Percentiles rank a stretch among this genome's conserved stretches.
These are phyloP conservation scores for Elsinoe ampelina DNA, from an alignment of 2,329 filamentous ascomycete genomes.

Conservation along the genomic window DNA sequence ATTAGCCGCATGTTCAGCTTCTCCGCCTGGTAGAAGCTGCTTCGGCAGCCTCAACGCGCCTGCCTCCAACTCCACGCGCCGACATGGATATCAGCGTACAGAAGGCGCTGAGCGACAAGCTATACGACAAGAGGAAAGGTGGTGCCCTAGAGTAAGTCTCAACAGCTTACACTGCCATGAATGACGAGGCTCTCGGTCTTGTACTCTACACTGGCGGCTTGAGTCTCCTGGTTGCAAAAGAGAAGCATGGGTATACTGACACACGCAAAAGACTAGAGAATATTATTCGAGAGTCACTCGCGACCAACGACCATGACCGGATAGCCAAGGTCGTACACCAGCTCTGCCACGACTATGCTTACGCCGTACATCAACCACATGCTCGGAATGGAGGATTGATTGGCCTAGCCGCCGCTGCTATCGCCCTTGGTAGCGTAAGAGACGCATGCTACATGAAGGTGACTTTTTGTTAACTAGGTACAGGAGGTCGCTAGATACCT, in stretches of 20 bases:
- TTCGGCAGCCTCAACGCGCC: slow-evolving; percentile 1
- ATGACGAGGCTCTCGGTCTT: not conserved
- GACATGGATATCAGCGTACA: slow-evolving; percentile 82
- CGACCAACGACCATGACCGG: slow-evolving; percentile 64
- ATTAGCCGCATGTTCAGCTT: not conserved
- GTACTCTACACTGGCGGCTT: not conserved
- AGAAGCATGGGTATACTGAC: not conserved
- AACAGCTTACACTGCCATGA: not conserved
- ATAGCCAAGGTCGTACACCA: slow-evolving; percentile 88
- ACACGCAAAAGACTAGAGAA: slow-evolving; percentile 64
- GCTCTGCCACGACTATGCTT: slow-evolving; percentile 94
- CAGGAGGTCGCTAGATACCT: slow-evolving; percentile 88
- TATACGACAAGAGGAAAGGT: slow-evolving; percentile 96
- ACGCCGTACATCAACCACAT: slow-evolving; percentile 93
- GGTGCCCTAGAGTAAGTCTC: slow-evolving; percentile 81
- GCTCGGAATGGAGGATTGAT: slow-evolving; percentile 94
- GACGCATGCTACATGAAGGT: not conserved
- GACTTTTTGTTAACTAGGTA: slow-evolving; percentile 20
- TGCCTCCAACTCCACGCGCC: not conserved
- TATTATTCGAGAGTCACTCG: slow-evolving; percentile 75
- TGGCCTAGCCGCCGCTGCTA: slow-evolving; percentile 87
- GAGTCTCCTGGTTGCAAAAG: not conserved
- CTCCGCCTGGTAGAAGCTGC: not conserved
- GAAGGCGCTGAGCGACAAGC: slow-evolving; percentile 89
- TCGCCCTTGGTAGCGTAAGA: slow-evolving; percentile 82